These are phyloP conservation scores for Sporisorium sorghi DNA, from an alignment of 1,284 basidiomycete species.

Conservation along the genomic window DNA sequence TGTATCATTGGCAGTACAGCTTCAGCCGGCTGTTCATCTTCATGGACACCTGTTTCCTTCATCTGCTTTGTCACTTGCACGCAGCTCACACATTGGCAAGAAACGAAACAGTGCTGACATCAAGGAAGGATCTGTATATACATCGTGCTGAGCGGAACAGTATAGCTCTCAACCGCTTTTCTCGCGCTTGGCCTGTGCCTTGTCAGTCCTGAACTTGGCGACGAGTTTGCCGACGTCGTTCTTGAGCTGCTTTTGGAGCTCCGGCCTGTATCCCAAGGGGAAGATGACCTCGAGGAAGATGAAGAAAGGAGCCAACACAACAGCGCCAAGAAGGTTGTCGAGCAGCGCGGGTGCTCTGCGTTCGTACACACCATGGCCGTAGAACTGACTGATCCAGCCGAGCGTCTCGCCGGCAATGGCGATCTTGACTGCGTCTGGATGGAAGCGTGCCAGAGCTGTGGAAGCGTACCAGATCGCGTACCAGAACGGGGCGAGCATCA, in stretches of 20 bases:
- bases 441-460: constrained; percentile 25
- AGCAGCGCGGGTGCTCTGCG: constrained; percentile 59
- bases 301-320: constrained; percentile 63
- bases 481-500: constrained; percentile 56
- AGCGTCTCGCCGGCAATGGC: constrained; percentile 36
- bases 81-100: too few relatives aligned
- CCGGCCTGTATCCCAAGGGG: constrained; percentile 55
- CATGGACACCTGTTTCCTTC: too few relatives aligned
- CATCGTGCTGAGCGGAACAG: too few relatives aligned
- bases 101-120: too few relatives aligned
- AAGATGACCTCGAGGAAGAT: constrained; percentile 62
- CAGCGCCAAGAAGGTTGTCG: constrained; percentile 59
- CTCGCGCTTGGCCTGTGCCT: constrained; percentile 27
- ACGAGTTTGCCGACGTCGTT: constrained; percentile 56
- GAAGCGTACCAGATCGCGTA: constrained; percentile 34
- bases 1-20: too few relatives aligned
- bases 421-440: constrained; percentile 40
- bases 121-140: too few relatives aligned
- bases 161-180: constrained; percentile 13
- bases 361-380: constrained; percentile 63
- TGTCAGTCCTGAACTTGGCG: constrained; percentile 43
- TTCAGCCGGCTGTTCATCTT: too few relatives aligned
- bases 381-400: constrained; percentile 62
- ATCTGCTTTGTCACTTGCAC: too few relatives aligned
- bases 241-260: constrained; percentile 60